phyloP scores from a whole-genome alignment of 1,284 basidiomycete genomes.

The Irpex sp. region DNA sequence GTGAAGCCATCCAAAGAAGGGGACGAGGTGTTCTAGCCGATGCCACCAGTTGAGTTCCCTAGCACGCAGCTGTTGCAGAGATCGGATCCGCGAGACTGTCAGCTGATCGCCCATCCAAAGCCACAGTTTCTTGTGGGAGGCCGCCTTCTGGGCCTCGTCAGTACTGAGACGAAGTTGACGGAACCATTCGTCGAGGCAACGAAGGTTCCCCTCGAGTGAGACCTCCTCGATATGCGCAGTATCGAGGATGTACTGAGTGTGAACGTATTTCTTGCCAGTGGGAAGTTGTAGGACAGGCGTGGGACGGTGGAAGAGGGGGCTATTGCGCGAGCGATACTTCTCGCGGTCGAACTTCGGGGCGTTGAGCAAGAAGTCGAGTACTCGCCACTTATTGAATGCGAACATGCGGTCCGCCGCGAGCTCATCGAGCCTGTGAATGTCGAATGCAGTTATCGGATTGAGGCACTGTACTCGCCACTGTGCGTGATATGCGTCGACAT shows the following conservation, averaged over 20 bases:
- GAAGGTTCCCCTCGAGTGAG: slow-evolving; percentile 32
- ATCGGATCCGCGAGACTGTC: slow-evolving; percentile 16
- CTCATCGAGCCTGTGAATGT: slow-evolving; percentile 19
- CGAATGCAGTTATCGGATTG: slow-evolving; percentile 21
- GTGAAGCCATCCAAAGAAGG: slow-evolving; percentile 23
- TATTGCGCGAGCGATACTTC: slow-evolving; percentile 17
- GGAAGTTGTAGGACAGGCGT: slow-evolving; percentile 25
- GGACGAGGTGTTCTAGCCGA: slow-evolving; percentile 17
- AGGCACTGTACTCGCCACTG: slow-evolving; percentile 18
- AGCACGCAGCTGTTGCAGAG: slow-evolving; percentile 15
- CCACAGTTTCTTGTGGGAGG: slow-evolving; percentile 10
- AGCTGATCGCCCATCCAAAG: slow-evolving; percentile 25
- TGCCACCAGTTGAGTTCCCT: slow-evolving; percentile 21
- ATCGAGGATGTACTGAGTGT: slow-evolving; percentile 28
- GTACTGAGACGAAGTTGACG: slow-evolving; percentile 11
- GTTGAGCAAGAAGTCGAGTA: slow-evolving; percentile 8
- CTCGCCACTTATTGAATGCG: slow-evolving; percentile 4
- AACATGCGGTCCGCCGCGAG: slow-evolving; percentile 16
- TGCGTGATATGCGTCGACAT: slow-evolving; percentile 18
- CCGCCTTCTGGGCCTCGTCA: slow-evolving; percentile 10
- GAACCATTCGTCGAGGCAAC: slow-evolving; percentile 22
- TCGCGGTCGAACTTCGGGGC: slow-evolving; percentile 12
- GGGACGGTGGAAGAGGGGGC: slow-evolving; percentile 20
- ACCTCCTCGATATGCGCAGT: slow-evolving; percentile 31
- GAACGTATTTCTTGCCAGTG: slow-evolving; percentile 21